These are phyloP conservation scores for Tolypocladium inflatum DNA, from an alignment of 2,329 filamentous ascomycete genomes.

Conservation along the genomic window DNA sequence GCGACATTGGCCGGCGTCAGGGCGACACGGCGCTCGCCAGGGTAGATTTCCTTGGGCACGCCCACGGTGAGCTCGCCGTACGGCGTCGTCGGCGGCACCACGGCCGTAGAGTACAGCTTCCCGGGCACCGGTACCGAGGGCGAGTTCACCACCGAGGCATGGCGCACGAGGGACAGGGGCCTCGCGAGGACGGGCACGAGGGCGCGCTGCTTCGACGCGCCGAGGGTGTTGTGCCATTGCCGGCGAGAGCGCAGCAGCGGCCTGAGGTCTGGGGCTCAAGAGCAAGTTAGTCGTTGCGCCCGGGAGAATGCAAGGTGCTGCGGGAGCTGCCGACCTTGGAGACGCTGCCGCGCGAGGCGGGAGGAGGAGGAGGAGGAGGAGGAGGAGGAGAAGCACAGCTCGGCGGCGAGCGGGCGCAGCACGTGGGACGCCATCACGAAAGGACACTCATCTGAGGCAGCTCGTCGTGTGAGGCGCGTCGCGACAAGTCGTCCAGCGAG, in stretches of 20 bases:
- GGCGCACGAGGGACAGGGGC: constrained; percentile 27
- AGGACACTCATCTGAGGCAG: constrained; percentile 18
- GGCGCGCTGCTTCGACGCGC: constrained; percentile 16
- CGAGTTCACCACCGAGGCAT: constrained; percentile 23
- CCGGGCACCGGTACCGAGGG: constrained; percentile 9
- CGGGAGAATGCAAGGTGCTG: neutral
- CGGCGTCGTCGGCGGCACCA: constrained; percentile 40
- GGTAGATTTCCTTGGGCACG: constrained; percentile 69
- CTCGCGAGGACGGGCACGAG: constrained; percentile 16
- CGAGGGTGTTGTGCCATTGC: constrained; percentile 29
- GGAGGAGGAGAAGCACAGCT: constrained; percentile 16
- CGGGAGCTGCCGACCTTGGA: constrained; percentile 9
- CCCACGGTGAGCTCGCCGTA: constrained; percentile 69
- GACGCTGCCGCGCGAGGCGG: constrained; percentile 11
- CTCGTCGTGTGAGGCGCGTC: neutral
- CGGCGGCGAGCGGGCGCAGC: constrained; percentile 22
- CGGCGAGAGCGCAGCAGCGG: constrained; percentile 15
- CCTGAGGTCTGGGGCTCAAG: constrained; percentile 7
- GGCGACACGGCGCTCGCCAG: constrained; percentile 72
- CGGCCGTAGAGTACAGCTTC: constrained; percentile 29
- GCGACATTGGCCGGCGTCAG: constrained; percentile 77
- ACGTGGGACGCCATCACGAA: constrained; percentile 23
- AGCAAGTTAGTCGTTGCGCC: neutral
- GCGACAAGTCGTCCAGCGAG: neutral
- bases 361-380: constrained; percentile 15